Conservation (phyloP, 805 yeast species). For the Myxozyma sirexii region DNA sequence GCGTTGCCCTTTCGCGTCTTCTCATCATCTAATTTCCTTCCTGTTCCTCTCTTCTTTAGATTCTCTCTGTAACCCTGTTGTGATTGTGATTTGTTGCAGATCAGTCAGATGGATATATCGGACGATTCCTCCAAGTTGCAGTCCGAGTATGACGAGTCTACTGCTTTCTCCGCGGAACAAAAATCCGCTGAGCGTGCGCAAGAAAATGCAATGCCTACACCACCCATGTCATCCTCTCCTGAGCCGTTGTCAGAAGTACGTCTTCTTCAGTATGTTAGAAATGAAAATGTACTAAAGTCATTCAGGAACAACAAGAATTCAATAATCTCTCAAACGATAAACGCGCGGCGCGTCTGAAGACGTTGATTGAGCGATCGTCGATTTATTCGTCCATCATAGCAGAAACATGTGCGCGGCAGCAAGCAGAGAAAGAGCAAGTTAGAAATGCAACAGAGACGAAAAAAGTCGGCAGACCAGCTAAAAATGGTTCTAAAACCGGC, state of each 20-base stretch:
- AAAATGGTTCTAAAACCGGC: background rate
- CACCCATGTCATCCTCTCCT: slow-evolving; percentile 32
- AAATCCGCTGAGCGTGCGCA: background rate
- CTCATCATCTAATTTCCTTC: background rate
- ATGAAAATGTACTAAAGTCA: too few species aligned
- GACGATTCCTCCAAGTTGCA: too few species aligned
- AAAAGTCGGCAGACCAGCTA: background rate
- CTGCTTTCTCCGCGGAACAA: background rate
- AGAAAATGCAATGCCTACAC: slow-evolving; percentile 5
- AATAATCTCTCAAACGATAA: slow-evolving; percentile 54
- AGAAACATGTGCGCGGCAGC: slow-evolving; percentile 56
- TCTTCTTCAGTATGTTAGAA: too few species aligned
- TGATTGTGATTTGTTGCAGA: too few species aligned
- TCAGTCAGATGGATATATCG: too few species aligned
- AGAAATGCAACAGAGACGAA: background rate
- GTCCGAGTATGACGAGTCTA: background rate
- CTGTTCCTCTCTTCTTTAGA: background rate
- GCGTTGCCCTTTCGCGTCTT: background rate
- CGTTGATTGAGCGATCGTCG: slow-evolving; percentile 82
- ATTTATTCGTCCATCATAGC: slow-evolving; percentile 85
- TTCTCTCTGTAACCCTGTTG: too few species aligned
- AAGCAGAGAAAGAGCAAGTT: slow-evolving; percentile 11
- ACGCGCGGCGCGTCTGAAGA: slow-evolving; percentile 68
- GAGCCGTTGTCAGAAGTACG: slow-evolving; percentile 17
- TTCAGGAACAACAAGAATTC: slow-evolving; percentile 35